These are phyloP conservation scores for Zymoseptoria crescenta DNA, from an alignment of 2,329 filamentous ascomycete genomes.

Conservation along the genomic window DNA sequence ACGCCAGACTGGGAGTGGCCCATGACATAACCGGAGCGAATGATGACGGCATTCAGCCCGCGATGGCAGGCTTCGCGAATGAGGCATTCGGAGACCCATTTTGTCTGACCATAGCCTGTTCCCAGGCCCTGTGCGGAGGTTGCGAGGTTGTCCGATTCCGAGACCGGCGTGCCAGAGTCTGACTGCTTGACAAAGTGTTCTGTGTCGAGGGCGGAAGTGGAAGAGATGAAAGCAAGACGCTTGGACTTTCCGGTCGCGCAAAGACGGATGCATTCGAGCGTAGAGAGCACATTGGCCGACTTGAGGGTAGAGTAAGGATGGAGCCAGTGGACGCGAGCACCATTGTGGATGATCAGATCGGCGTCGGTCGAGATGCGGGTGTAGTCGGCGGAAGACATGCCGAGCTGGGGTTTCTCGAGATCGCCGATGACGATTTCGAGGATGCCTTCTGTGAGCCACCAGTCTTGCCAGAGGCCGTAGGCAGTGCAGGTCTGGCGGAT, in stretches of 20 bases:
- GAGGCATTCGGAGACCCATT: slow-evolving; percentile 72
- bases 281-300: slow-evolving; percentile 71
- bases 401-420: slow-evolving; percentile 63
- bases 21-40: slow-evolving; percentile 78
- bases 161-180: slow-evolving; percentile 58
- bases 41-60: slow-evolving; percentile 66
- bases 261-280: slow-evolving; percentile 65
- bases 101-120: slow-evolving; percentile 85
- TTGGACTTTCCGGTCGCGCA: slow-evolving; percentile 74
- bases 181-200: slow-evolving; percentile 74
- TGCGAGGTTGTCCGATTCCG: slow-evolving; percentile 68
- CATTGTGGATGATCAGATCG: slow-evolving; percentile 70
- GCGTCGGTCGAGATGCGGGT: slow-evolving; percentile 55
- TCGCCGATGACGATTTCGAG: slow-evolving; percentile 66
- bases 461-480: slow-evolving; percentile 70
- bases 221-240: slow-evolving; percentile 71
- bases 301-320: slow-evolving; percentile 65
- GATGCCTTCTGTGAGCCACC: slow-evolving; percentile 51
- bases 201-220: slow-evolving; percentile 73
- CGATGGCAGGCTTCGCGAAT: slow-evolving; percentile 69
- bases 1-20: slow-evolving; percentile 64
- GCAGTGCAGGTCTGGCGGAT: slow-evolving; percentile 61
- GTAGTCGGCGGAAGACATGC: slow-evolving; percentile 61
- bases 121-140: slow-evolving; percentile 69
- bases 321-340: slow-evolving; percentile 73